Conservation (phyloP, 805 yeast genomes). For the Jamesozyma rosinii region DNA sequence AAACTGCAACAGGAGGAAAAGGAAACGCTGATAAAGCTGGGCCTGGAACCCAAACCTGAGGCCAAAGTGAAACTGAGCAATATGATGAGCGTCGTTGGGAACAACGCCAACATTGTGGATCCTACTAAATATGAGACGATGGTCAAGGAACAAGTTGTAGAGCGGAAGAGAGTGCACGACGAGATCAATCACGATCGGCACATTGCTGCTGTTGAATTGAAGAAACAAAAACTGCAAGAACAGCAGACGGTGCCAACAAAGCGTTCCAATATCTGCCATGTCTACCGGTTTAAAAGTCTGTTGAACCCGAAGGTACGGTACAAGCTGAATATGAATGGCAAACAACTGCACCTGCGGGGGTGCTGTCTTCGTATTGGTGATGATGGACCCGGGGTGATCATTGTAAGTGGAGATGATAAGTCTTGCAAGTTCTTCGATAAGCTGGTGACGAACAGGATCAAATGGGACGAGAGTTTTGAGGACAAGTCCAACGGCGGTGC, state of each 20-base stretch:
- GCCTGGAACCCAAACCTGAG: slow-evolving; percentile 78
- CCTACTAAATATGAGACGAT: slow-evolving; percentile 77
- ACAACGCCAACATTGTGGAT: slow-evolving; percentile 77
- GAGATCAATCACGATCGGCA: slow-evolving; percentile 51
- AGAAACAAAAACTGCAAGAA: not conserved
- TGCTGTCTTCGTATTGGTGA: slow-evolving; percentile 39
- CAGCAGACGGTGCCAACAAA: slow-evolving; percentile 3
- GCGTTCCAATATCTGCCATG: slow-evolving; percentile 31
- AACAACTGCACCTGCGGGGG: slow-evolving; percentile 61
- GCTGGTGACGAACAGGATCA: slow-evolving; percentile 50
- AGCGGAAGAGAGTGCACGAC: slow-evolving; percentile 51
- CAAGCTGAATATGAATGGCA: slow-evolving; percentile 74
- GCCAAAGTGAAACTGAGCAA: slow-evolving; percentile 82
- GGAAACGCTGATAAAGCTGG: slow-evolving; percentile 70
- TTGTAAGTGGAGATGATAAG: slow-evolving; percentile 68
- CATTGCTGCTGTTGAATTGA: slow-evolving; percentile 16
- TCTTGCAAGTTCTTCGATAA: slow-evolving; percentile 54
- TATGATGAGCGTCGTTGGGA: slow-evolving; percentile 67
- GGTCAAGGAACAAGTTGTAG: slow-evolving; percentile 60
- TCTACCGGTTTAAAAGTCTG: slow-evolving; percentile 47
- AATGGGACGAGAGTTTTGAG: slow-evolving; percentile 52
- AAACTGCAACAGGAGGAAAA: slow-evolving; percentile 52
- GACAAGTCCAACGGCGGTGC: slow-evolving; percentile 15
- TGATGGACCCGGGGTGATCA: slow-evolving; percentile 43
- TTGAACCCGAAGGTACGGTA: slow-evolving; percentile 58